Evolutionary conservation across 2,329 filamentous ascomycete genomes (phyloP).

Genomic region (Gyromitra esculenta): DNA sequence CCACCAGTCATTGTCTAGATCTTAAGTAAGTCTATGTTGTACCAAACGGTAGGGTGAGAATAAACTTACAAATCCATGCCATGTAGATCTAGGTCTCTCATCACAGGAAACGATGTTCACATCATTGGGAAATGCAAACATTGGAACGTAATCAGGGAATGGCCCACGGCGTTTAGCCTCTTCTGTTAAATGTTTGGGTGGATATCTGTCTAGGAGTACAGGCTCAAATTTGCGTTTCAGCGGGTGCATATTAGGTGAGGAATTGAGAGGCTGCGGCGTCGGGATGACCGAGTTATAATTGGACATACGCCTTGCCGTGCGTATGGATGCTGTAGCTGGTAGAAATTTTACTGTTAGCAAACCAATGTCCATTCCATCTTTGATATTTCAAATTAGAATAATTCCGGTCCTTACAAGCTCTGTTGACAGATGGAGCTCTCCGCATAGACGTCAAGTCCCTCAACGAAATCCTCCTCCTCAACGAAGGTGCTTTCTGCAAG

Average conservation of each 20-base stretch:
- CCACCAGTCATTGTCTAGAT: slow-evolving; percentile 84
- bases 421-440: slow-evolving; percentile 80
- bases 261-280: slow-evolving; percentile 86
- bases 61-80: slow-evolving; percentile 80
- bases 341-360: slow-evolving; percentile 35
- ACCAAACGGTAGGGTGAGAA: slow-evolving; percentile 11
- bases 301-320: slow-evolving; percentile 87
- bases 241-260: slow-evolving; percentile 93
- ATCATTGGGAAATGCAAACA: slow-evolving; percentile 99
- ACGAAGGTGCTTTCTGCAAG: slow-evolving; percentile 60
- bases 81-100: slow-evolving; percentile 91
- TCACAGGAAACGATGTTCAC: slow-evolving; percentile 96
- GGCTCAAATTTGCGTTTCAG: slow-evolving; percentile 93
- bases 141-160: slow-evolving; percentile 97
- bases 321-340: slow-evolving; percentile 68
- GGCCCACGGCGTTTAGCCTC: slow-evolving; percentile 81
- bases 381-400: slow-evolving; percentile 15
- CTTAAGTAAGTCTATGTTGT: slow-evolving; percentile 37
- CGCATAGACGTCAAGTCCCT: slow-evolving; percentile 95
- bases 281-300: slow-evolving; percentile 99
- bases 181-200: slow-evolving; percentile 81
- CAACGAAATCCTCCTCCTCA: slow-evolving; percentile 90
- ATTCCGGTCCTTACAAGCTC: slow-evolving; percentile 68
- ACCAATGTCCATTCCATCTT: slow-evolving; percentile 22
- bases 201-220: slow-evolving; percentile 93